Evolutionary conservation across 108 stramenopile species (phyloP).

Genomic region (Skeletonema grethae): DNA sequence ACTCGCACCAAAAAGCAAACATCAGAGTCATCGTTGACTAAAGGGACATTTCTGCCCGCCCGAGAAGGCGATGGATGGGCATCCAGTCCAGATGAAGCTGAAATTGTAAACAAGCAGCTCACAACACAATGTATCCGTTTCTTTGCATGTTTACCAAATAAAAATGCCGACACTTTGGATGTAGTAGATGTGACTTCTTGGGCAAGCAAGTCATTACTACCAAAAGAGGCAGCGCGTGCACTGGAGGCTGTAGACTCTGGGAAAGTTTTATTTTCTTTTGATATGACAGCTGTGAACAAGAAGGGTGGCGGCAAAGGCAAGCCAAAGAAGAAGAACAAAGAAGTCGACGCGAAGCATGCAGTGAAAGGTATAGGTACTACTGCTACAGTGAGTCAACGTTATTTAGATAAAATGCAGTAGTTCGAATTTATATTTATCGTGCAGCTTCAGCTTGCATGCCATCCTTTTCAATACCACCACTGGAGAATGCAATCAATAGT

Average conservation of each 20-base stretch:
- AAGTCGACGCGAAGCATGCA: neutral
- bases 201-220: neutral
- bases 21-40: conserved; percentile 2
- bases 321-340: neutral
- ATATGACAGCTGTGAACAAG: neutral
- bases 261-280: conserved; percentile 1
- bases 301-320: conserved; percentile 3
- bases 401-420: conserved; percentile 7
- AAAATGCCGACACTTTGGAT: conserved; percentile 3
- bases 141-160: conserved; percentile 8
- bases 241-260: conserved; percentile 6
- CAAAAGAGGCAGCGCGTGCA: conserved; percentile 2
- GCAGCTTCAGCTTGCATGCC: conserved; percentile 6
- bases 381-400: neutral
- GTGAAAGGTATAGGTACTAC: conserved; percentile 4
- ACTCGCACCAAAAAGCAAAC: conserved; percentile 11
- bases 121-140: neutral
- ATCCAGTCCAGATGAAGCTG: conserved; percentile 4
- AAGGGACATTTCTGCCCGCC: conserved; percentile 2
- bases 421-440: neutral
- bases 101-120: conserved; percentile 6
- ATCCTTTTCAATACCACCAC: conserved; percentile 41
- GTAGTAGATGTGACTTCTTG: conserved; percentile 6
- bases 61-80: conserved; percentile 14
- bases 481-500: conserved; percentile 25